A percentile compares a stretch with the other conserved stretches of the same genome.
phyloP scores from a whole-genome alignment of 108 stramenopile species.

The Nitzschia palea region DNA sequence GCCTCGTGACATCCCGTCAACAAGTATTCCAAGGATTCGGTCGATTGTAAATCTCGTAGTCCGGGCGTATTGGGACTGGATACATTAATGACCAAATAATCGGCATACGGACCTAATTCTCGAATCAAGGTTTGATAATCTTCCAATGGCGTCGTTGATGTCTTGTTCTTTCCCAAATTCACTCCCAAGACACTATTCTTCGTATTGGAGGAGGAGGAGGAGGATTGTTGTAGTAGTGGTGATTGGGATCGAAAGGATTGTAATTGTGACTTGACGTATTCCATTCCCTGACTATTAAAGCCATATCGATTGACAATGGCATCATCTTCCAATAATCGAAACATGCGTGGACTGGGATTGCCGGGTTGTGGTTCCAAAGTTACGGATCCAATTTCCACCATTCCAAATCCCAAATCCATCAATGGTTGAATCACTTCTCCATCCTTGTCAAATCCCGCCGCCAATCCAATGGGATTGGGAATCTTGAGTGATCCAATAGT shows the following conservation, averaged over 20 bases:
- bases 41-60: conserved; percentile 80
- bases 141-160: conserved; percentile 49
- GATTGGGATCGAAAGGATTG: conserved; percentile 38
- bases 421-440: conserved; percentile 75
- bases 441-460: conserved; percentile 97
- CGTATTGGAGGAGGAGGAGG: too few species aligned
- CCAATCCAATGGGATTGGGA: conserved; percentile 86
- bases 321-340: conserved; percentile 84
- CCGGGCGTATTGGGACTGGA: conserved; percentile 94
- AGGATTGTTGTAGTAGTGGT: not conserved
- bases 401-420: conserved; percentile 87
- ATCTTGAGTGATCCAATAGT: conserved; percentile 35
- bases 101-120: conserved; percentile 82
- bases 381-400: conserved; percentile 90
- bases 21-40: conserved; percentile 57
- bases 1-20: conserved; percentile 58
- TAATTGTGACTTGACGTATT: conserved; percentile 55
- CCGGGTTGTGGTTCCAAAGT: conserved; percentile 91
- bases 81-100: conserved; percentile 95
- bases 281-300: conserved; percentile 87
- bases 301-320: conserved; percentile 97
- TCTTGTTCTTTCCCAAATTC: conserved; percentile 97
- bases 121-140: conserved; percentile 86
- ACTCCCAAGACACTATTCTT: conserved; percentile 61
- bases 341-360: conserved; percentile 95